Conservation (phyloP, 306 rosid species). For the Dryas alaskensis region DNA sequence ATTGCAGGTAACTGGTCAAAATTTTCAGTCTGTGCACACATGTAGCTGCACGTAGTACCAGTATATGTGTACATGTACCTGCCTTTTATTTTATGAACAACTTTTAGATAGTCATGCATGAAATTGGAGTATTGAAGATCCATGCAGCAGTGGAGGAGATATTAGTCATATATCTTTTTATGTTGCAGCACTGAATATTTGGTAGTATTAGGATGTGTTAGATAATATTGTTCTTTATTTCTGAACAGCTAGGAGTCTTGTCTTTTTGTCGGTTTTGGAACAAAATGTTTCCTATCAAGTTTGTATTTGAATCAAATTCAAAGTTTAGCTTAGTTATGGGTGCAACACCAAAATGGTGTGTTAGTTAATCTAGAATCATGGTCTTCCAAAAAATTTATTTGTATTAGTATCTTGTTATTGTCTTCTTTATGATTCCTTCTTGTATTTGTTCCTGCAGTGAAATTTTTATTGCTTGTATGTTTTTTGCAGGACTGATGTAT, state of each 20-base stretch:
- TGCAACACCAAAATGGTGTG: neutral
- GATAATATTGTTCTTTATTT: neutral
- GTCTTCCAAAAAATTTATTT: neutral
- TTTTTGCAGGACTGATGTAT: neutral
- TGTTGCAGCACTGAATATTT: neutral
- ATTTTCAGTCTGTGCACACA: neutral
- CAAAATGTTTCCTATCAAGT: neutral
- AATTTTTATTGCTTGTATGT: neutral
- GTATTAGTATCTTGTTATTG: neutral
- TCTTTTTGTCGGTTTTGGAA: neutral
- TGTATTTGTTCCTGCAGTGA: neutral
- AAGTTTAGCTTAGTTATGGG: neutral
- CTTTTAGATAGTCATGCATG: neutral
- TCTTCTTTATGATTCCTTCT: neutral
- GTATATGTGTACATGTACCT: neutral
- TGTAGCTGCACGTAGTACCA: neutral
- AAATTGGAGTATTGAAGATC: neutral
- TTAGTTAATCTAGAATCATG: neutral
- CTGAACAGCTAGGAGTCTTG: neutral
- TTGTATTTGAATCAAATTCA: neutral
- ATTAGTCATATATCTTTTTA: neutral
- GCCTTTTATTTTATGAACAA: neutral
- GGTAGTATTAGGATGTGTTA: neutral
- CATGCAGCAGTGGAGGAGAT: constrained; percentile 2
- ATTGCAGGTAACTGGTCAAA: constrained; percentile 67